A percentile compares a stretch with the other conserved stretches of the same genome.
These are phyloP conservation scores for Venturia aucupariae DNA, from an alignment of 2,329 filamentous ascomycete genomes.

Conservation along the genomic window DNA sequence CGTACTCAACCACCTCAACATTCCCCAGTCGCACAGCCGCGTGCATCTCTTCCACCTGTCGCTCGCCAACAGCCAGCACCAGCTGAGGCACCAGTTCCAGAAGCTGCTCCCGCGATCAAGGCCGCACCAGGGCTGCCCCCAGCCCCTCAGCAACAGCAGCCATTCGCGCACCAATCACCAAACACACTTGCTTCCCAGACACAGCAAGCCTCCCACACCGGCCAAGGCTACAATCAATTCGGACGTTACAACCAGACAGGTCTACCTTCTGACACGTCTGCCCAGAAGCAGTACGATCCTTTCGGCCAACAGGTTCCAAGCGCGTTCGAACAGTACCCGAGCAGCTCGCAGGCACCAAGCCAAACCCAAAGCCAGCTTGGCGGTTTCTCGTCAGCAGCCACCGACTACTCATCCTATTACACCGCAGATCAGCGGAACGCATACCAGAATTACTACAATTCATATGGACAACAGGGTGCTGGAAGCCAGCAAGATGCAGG, in stretches of 20 bases:
- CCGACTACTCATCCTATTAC: conserved; percentile 80
- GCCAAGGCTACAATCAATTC: conserved; percentile 51
- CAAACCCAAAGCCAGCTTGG: conserved; percentile 52
- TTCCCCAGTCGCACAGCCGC: conserved; percentile 76
- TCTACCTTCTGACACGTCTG: conserved; percentile 44
- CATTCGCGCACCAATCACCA: conserved; percentile 33
- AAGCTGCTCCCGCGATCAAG: conserved; percentile 41
- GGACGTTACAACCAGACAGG: conserved; percentile 58
- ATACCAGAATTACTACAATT: conserved; percentile 58
- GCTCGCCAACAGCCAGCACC: conserved; percentile 32
- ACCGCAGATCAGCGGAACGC: conserved; percentile 65
- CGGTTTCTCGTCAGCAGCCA: conserved; percentile 63
- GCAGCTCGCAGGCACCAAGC: conserved; percentile 44
- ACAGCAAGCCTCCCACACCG: conserved; percentile 37
- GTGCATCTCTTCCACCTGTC: conserved; percentile 75
- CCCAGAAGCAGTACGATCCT: conserved; percentile 78
- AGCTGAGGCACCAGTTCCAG: conserved; percentile 28
- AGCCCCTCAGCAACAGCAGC: conserved; percentile 44
- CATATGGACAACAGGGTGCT: conserved; percentile 43
- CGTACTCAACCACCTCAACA: conserved; percentile 87
- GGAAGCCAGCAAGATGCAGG: conserved; percentile 67
- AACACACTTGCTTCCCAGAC: conserved; percentile 44
- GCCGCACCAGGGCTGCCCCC: conserved; percentile 54
- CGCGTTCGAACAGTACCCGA: conserved; percentile 38
- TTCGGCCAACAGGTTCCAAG: conserved; percentile 62